Evolutionary conservation across 805 yeast genomes (phyloP), one percentile per base, ranked within the genome.

Genomic region (Candida loeiensis): DNA sequence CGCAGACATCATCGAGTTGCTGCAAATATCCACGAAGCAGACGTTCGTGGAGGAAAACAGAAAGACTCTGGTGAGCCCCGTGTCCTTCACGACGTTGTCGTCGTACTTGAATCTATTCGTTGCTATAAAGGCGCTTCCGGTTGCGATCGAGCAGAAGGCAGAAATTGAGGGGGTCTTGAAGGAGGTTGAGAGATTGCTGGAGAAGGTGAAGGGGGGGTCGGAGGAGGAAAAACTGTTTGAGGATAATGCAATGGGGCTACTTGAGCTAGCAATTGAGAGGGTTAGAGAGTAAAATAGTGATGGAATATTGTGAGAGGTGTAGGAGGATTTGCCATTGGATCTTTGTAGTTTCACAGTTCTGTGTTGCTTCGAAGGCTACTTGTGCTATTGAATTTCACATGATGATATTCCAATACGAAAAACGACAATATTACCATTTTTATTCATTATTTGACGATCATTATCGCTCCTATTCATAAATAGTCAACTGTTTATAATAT

Each of bases 81-180:
- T 44, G 4, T 53, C 57, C 13, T 58, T 77, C 28, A 66, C 74
- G 29, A 61, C 73, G 2, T 55, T 84, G 6, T 59, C 80, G 29
- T 74, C 81, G 4, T 79, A 73, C 56, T 58, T 83, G 47, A 82
- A 82, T 51, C 67, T 85, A 40, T 65, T 73, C 35, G 59, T 66
- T 2, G 61, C 59, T 2, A 40, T 66, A 25, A 63, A 60, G 39
- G 45, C 44, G 4, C 49, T 58, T 28, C 49, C 55, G 3, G 33
- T 45, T 2, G 45, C 58, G 6, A 27, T 45, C 7, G 35, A 45
- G 6, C 46, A 53, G 24, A 43, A 49, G 17, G 35, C 41, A 2
- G 34, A 45, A 16, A 37, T 60, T 4, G 50, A 48, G 4, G 16
- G 31, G 6, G 40, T 62, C 6, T 39, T 39, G 42, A 12, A 15